A percentile compares a stretch with the other conserved stretches of the same genome.
phyloP scores from a whole-genome alignment of 192 early-diverging fungal species.

The Geosiphon pyriformis region DNA sequence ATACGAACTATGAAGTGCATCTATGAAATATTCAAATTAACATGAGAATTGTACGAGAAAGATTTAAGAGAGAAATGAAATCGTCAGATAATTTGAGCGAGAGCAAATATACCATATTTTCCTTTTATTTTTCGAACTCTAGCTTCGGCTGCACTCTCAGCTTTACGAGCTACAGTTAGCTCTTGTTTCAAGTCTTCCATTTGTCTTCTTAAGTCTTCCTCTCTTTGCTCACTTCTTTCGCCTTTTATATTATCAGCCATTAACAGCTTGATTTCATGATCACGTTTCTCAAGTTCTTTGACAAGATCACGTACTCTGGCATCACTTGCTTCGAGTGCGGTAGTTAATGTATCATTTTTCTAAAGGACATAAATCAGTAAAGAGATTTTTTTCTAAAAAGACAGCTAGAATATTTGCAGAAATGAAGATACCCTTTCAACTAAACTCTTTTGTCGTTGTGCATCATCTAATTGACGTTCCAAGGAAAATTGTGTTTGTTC shows the following conservation, averaged over 20 bases:
- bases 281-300: conserved; percentile 28
- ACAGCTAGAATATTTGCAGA: no score
- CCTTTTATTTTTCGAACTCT: conserved; percentile 36
- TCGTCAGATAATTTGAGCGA: no score
- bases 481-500: background rate
- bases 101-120: conserved; percentile 35
- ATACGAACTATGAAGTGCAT: conserved; percentile 27
- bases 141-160: conserved; percentile 33
- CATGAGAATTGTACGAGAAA: no score
- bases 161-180: conserved; percentile 28
- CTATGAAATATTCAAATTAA: no score
- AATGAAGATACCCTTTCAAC: conserved; percentile 23
- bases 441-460: conserved; percentile 3
- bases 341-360: conserved; percentile 13
- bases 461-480: conserved; percentile 14
- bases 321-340: conserved; percentile 22
- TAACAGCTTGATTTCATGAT: conserved; percentile 26
- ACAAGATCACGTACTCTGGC: conserved; percentile 13
- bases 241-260: conserved; percentile 27
- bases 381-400: background rate
- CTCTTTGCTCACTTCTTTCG: conserved; percentile 29
- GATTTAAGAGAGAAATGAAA: background rate
- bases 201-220: conserved; percentile 32
- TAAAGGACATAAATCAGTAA: background rate
- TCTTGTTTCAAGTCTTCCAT: conserved; percentile 43